Conservation (phyloP, 2,329 filamentous ascomycete species). For the Capronia coronata region DNA sequence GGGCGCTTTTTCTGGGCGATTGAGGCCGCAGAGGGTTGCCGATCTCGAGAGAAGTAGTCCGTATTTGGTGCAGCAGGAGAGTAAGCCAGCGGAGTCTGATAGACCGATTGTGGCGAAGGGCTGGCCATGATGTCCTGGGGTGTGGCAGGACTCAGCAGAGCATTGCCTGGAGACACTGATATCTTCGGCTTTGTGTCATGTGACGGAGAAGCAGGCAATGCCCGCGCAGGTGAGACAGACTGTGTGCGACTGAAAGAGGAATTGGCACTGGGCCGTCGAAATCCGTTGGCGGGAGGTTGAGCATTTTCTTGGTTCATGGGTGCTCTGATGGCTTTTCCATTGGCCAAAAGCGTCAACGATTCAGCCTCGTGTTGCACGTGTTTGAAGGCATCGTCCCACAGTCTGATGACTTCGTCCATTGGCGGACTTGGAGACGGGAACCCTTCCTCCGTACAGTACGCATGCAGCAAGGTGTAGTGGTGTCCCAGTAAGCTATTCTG, state of each 20-base stretch:
- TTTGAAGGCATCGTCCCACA: slow-evolving; percentile 59
- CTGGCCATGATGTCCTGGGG: slow-evolving; percentile 24
- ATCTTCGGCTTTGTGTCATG: slow-evolving; percentile 34
- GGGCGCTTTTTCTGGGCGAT: slow-evolving; percentile 66
- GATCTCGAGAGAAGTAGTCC: slow-evolving; percentile 42
- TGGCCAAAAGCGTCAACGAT: slow-evolving; percentile 55
- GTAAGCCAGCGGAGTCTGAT: slow-evolving; percentile 30
- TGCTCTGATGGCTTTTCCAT: slow-evolving; percentile 60
- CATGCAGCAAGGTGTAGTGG: slow-evolving; percentile 70
- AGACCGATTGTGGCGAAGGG: slow-evolving; percentile 29
- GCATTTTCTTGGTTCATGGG: slow-evolving; percentile 47
- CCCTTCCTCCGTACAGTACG: slow-evolving; percentile 61
- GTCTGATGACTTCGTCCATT: slow-evolving; percentile 62
- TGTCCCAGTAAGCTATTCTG: slow-evolving; percentile 72
- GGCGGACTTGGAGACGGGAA: slow-evolving; percentile 67
- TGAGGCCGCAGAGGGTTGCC: slow-evolving; percentile 36
- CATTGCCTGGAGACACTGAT: slow-evolving; percentile 24
- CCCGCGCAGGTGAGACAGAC: slow-evolving; percentile 31
- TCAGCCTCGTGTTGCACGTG: slow-evolving; percentile 62
- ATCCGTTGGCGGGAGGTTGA: slow-evolving; percentile 36
- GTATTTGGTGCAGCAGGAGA: slow-evolving; percentile 39
- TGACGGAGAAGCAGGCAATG: slow-evolving; percentile 28
- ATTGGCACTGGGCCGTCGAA: slow-evolving; percentile 36
- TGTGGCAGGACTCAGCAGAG: slow-evolving; percentile 28
- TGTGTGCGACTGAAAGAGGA: slow-evolving; percentile 31